Conservation (phyloP, 805 yeast genomes). For the Zygosaccharomyces kombuchaensis region DNA sequence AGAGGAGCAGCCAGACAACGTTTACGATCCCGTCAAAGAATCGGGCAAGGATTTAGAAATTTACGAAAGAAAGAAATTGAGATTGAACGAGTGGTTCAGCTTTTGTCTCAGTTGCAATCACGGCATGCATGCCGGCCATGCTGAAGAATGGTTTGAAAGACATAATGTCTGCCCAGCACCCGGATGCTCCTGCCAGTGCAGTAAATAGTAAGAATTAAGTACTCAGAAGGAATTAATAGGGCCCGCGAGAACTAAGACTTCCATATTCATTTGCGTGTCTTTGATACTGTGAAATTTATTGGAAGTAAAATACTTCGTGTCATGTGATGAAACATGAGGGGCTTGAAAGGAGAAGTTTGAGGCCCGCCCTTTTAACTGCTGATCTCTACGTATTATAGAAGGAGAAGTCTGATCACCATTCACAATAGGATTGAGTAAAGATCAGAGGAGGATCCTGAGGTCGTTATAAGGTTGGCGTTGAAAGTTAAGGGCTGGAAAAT, state of each 20-base stretch:
- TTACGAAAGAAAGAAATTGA: slow-evolving; percentile 20
- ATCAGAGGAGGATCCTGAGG: slow-evolving; percentile 3
- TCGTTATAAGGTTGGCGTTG: not conserved
- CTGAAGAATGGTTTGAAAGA: slow-evolving; percentile 90
- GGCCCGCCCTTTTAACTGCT: slow-evolving; percentile 2
- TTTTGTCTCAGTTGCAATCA: slow-evolving; percentile 89
- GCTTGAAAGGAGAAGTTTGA: slow-evolving; percentile 5
- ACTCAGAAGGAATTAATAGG: not conserved
- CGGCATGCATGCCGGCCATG: slow-evolving; percentile 93
- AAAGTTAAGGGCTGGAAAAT: not conserved
- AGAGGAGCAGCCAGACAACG: not conserved
- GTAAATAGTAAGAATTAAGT: slow-evolving; percentile 34
- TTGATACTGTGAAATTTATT: not conserved
- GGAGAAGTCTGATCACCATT: not conserved
- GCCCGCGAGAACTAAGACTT: not conserved
- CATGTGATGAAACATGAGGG: slow-evolving; percentile 9
- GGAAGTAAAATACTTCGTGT: slow-evolving; percentile 6
- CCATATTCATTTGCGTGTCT: not conserved
- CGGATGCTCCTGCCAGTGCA: slow-evolving; percentile 82
- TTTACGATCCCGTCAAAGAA: not conserved
- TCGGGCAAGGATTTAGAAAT: not conserved
- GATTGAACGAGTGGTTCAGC: slow-evolving; percentile 79
- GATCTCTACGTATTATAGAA: not conserved
- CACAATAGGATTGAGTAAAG: not conserved
- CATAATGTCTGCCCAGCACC: slow-evolving; percentile 93